Evolutionary conservation across 257 asterid species (phyloP).

Genomic region (Nicotiana noctiflora): DNA sequence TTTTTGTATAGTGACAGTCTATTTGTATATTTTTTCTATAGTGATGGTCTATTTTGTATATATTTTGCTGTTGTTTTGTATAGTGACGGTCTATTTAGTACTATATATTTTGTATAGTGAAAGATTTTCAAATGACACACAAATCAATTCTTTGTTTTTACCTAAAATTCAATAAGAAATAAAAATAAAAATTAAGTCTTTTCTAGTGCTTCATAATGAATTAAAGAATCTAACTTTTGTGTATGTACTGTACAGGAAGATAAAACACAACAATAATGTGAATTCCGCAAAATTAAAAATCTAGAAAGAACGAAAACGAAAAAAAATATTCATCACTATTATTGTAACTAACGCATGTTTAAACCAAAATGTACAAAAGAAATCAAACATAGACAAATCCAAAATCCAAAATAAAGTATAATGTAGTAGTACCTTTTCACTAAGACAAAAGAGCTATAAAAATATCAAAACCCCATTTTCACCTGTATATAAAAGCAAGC

Average conservation of each 20-base stretch:
- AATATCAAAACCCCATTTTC: not conserved
- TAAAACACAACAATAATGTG: not conserved
- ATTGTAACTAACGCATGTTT: not conserved
- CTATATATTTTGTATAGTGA: no score
- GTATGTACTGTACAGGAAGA: not conserved
- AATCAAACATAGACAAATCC: not conserved
- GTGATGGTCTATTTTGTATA: no score
- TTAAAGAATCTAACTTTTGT: not conserved
- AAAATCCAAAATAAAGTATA: conserved; percentile 26
- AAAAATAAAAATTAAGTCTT: no score
- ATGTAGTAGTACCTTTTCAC: conserved; percentile 29
- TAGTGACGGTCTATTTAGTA: no score
- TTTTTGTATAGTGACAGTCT: no score
- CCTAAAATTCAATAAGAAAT: no score
- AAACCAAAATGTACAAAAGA: not conserved
- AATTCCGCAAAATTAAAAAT: not conserved
- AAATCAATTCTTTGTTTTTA: no score
- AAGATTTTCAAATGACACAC: no score
- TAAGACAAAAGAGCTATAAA: conserved; percentile 5
- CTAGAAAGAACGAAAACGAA: not conserved
- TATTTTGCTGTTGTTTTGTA: no score
- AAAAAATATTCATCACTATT: not conserved
- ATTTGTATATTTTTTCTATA: no score
- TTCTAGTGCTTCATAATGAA: not conserved
- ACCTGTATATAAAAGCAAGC: not conserved